Conservation (phyloP, 129 eudicot genomes). For the Saposhnikovia divaricata region DNA sequence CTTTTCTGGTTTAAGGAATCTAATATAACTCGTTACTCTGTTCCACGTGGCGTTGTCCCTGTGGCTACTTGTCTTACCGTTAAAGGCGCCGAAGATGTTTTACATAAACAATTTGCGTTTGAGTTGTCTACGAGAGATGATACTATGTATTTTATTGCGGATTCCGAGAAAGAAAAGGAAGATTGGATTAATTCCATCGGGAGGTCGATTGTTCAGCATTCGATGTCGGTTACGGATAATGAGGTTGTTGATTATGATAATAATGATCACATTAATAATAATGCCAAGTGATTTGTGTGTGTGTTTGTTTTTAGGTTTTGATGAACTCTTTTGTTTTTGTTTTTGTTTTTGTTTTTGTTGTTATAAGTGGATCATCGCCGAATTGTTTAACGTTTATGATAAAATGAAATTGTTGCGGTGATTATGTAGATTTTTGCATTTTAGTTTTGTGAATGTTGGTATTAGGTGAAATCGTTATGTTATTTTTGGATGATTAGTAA, state of each 20-base stretch:
- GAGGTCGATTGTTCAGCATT: constrained; percentile 54
- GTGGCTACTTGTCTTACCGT: constrained; percentile 41
- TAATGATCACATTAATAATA: neutral
- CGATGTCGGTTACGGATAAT: constrained; percentile 39
- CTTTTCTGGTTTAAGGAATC: constrained; percentile 45
- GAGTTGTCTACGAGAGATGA: constrained; percentile 34
- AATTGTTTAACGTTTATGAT: neutral
- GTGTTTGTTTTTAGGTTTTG: no score
- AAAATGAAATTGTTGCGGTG: neutral
- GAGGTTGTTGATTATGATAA: constrained; percentile 30
- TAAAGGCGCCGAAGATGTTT: constrained; percentile 40
- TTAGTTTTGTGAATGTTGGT: neutral
- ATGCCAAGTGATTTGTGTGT: neutral
- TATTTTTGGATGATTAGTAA: neutral
- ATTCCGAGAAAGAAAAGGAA: constrained; percentile 60
- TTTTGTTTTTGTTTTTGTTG: neutral
- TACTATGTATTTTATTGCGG: constrained; percentile 58
- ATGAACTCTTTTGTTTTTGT: neutral
- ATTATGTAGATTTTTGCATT: neutral
- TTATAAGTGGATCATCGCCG: neutral
- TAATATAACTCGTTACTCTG: constrained; percentile 5
- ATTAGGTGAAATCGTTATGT: neutral
- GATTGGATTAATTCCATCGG: constrained; percentile 67
- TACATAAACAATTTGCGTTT: constrained; percentile 27
- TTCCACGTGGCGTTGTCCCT: constrained; percentile 37